Evolutionary conservation across 139 green algal genomes (phyloP).

Genomic region (Diplosphaera chodatii): DNA sequence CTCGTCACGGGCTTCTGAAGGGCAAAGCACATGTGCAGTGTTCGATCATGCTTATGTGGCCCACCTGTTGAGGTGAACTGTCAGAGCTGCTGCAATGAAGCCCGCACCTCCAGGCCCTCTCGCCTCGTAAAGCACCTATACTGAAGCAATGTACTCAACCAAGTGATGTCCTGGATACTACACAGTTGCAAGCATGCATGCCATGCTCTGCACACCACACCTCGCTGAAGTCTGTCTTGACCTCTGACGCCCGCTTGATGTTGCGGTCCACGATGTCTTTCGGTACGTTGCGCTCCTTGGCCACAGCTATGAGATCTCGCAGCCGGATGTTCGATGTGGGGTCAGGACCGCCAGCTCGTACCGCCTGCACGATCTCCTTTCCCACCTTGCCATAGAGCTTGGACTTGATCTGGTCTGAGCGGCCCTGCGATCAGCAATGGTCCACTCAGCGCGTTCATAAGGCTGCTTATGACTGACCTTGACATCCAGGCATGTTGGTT

Average conservation of each 20-base stretch:
- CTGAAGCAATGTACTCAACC: background rate
- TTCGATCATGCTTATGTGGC: too few relatives aligned
- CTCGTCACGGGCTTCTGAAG: too few relatives aligned
- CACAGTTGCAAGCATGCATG: background rate
- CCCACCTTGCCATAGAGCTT: slow-evolving; percentile 86
- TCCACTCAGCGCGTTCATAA: too few relatives aligned
- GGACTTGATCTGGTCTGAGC: slow-evolving; percentile 42
- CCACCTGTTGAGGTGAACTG: slow-evolving; percentile 86
- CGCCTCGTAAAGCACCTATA: slow-evolving; percentile 34
- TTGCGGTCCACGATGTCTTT: slow-evolving; percentile 91
- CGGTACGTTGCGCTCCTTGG: slow-evolving; percentile 61
- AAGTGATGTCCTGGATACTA: background rate
- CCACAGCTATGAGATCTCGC: slow-evolving; percentile 44
- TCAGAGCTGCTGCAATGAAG: slow-evolving; percentile 83
- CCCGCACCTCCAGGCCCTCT: slow-evolving; percentile 71
- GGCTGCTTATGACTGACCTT: too few relatives aligned
- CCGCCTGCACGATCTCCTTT: slow-evolving; percentile 81
- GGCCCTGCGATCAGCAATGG: background rate
- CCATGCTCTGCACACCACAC: slow-evolving; percentile 18
- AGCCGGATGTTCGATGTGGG: slow-evolving; percentile 64
- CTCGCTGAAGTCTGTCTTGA: slow-evolving; percentile 73
- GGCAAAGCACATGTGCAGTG: too few relatives aligned
- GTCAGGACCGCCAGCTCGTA: slow-evolving; percentile 71
- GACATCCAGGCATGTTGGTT: too few relatives aligned
- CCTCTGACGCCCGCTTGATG: slow-evolving; percentile 70